These are phyloP conservation scores for Mycena latifolia DNA, from an alignment of 768 basidiomycete species.

Conservation along the genomic window DNA sequence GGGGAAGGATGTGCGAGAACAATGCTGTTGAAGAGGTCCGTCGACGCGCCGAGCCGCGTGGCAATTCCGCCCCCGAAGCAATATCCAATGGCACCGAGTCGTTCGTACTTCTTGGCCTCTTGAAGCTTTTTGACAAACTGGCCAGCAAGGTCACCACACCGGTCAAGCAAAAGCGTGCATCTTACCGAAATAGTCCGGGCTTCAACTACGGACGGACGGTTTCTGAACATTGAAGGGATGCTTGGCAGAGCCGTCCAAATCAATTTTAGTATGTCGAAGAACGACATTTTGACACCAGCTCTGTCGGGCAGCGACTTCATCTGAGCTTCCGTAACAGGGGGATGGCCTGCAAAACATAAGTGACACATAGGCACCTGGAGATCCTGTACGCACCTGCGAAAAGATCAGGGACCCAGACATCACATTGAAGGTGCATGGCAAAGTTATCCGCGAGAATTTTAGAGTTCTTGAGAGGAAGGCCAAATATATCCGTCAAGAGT, in stretches of 20 bases:
- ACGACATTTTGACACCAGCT: slow-evolving; percentile 47
- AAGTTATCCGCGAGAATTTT: slow-evolving; percentile 58
- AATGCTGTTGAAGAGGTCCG: slow-evolving; percentile 26
- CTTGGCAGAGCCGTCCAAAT: slow-evolving; percentile 42
- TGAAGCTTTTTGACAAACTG: slow-evolving; percentile 54
- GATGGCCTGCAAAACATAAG: slow-evolving; percentile 4
- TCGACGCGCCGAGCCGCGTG: slow-evolving; percentile 6
- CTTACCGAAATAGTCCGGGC: slow-evolving; percentile 47
- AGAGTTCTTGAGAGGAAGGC: slow-evolving; percentile 49
- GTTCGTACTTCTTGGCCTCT: slow-evolving; percentile 55
- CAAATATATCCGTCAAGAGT: slow-evolving; percentile 58
- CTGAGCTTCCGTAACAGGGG: slow-evolving; percentile 21
- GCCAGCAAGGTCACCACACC: neutral
- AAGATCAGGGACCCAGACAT: slow-evolving; percentile 62
- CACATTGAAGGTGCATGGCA: slow-evolving; percentile 50
- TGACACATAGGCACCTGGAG: neutral
- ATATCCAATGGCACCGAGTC: slow-evolving; percentile 56
- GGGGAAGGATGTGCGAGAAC: slow-evolving; percentile 27
- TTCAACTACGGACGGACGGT: slow-evolving; percentile 48
- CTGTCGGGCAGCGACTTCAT: slow-evolving; percentile 40
- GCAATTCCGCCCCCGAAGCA: slow-evolving; percentile 33
- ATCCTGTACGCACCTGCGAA: slow-evolving; percentile 50
- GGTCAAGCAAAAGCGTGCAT: neutral
- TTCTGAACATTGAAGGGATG: slow-evolving; percentile 45
- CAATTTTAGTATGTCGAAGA: slow-evolving; percentile 45